These are phyloP conservation scores for Eucalyptus camaldulensis DNA, from an alignment of 345 rosid species.

Conservation along the genomic window DNA sequence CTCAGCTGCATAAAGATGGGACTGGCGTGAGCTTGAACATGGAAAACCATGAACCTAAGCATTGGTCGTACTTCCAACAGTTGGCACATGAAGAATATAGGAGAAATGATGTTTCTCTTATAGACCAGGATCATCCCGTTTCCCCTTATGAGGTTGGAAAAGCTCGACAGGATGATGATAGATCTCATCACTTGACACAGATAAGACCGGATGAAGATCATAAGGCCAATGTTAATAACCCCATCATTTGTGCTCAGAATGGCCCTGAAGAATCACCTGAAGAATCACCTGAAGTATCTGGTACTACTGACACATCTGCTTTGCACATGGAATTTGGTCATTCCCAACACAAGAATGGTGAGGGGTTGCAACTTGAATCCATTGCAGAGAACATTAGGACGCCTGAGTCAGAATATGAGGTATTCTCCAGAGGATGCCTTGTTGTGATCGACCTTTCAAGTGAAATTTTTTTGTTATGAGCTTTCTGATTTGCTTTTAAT, in stretches of 20 bases:
- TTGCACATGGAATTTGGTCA: slow-evolving; percentile 9
- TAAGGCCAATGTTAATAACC: neutral
- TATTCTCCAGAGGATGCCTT: slow-evolving; percentile 1
- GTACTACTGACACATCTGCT: slow-evolving; percentile 5
- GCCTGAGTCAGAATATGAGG: slow-evolving; percentile 48
- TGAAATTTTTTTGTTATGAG: slow-evolving; percentile 1
- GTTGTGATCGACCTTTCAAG: neutral
- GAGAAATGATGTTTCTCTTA: slow-evolving; percentile 36
- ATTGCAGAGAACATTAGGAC: slow-evolving; percentile 46
- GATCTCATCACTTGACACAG: slow-evolving; percentile 21
- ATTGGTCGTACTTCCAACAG: slow-evolving; percentile 80
- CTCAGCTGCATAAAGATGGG: slow-evolving; percentile 37
- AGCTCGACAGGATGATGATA: slow-evolving; percentile 11
- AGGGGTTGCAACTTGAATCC: slow-evolving; percentile 55
- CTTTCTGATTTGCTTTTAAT: slow-evolving; percentile 5
- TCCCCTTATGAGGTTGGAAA: slow-evolving; percentile 16
- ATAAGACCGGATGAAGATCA: slow-evolving; percentile 9
- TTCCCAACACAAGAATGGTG: slow-evolving; percentile 27
- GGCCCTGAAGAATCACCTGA: slow-evolving; percentile 12
- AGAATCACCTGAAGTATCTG: slow-evolving; percentile 7
- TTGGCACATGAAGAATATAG: slow-evolving; percentile 60
- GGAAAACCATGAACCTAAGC: slow-evolving; percentile 69
- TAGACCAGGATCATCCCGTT: slow-evolving; percentile 42
- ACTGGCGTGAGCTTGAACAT: slow-evolving; percentile 57
- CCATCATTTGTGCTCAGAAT: slow-evolving; percentile 19